Percentiles rank a stretch among this genome's conserved stretches.
phyloP scores from a whole-genome alignment of 2,329 filamentous ascomycete genomes.

The Cladosporium oxysporum region DNA sequence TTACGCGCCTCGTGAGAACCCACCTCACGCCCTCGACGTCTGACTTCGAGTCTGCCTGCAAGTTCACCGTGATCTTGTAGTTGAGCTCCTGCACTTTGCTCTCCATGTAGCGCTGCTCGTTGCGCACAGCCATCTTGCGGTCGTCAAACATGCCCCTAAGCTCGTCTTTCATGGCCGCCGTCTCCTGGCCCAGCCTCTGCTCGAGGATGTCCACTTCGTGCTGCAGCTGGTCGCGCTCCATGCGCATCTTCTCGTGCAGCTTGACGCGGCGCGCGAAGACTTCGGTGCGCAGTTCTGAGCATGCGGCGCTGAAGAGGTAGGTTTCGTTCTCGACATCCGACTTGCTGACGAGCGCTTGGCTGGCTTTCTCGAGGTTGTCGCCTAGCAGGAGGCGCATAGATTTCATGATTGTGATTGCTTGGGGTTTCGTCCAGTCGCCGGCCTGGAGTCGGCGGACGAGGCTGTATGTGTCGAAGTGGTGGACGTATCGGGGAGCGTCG shows the following conservation, averaged over 20 bases:
- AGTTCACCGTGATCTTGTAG: slow-evolving; percentile 88
- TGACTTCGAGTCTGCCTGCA: slow-evolving; percentile 88
- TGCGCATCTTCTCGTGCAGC: slow-evolving; percentile 77
- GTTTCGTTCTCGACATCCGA: slow-evolving; percentile 90
- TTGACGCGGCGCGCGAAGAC: slow-evolving; percentile 75
- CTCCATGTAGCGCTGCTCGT: slow-evolving; percentile 83
- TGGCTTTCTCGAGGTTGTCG: slow-evolving; percentile 78
- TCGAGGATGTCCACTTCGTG: slow-evolving; percentile 93
- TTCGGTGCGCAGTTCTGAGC: slow-evolving; percentile 86
- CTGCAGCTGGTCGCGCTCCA: slow-evolving; percentile 81
- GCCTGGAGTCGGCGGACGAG: slow-evolving; percentile 77
- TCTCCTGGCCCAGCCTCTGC: slow-evolving; percentile 82
- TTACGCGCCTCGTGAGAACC: slow-evolving; percentile 71
- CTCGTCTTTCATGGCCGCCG: slow-evolving; percentile 79
- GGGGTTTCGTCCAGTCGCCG: slow-evolving; percentile 70
- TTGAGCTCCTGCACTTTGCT: slow-evolving; percentile 87
- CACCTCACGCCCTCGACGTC: slow-evolving; percentile 90
- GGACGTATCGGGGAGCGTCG: slow-evolving; percentile 76
- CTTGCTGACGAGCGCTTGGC: slow-evolving; percentile 79
- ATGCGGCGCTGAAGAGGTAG: slow-evolving; percentile 92
- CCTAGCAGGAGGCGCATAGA: slow-evolving; percentile 76
- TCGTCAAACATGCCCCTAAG: slow-evolving; percentile 97
- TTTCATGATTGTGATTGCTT: slow-evolving; percentile 90
- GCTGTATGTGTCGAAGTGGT: slow-evolving; percentile 94
- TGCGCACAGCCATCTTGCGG: slow-evolving; percentile 84